Evolutionary conservation across 2,329 filamentous ascomycete species (phyloP).

Genomic region (Penicillium sp.): DNA sequence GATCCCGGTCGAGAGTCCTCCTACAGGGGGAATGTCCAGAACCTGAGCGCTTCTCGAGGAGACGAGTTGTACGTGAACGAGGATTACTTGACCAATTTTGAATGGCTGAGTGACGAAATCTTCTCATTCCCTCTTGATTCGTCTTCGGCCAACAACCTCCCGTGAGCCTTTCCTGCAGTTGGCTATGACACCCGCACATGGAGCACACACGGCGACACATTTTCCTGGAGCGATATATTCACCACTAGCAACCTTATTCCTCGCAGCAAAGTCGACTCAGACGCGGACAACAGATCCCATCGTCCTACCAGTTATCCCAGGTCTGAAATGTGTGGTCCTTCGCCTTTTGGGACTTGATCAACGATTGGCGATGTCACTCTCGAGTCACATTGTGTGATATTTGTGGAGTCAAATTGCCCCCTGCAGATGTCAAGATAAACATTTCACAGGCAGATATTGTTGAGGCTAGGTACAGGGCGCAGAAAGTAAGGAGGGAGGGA

Average conservation of each 20-base stretch:
- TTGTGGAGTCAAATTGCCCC: background rate
- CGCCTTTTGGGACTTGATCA: background rate
- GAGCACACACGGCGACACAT: too few relatives aligned
- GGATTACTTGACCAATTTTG: conserved; percentile 39
- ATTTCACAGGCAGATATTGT: background rate
- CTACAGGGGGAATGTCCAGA: background rate
- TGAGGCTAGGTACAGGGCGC: too few relatives aligned
- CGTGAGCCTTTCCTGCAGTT: conserved; percentile 3
- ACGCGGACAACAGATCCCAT: too few relatives aligned
- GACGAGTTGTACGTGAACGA: conserved; percentile 33
- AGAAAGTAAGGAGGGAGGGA: too few relatives aligned
- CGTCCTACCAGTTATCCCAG: background rate
- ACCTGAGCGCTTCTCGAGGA: conserved; percentile 9
- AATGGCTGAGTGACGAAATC: conserved; percentile 38
- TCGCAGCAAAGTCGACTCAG: background rate
- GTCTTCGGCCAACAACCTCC: conserved; percentile 16
- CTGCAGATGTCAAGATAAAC: background rate
- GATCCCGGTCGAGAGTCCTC: conserved; percentile 8
- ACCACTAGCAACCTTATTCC: background rate
- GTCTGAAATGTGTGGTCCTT: background rate
- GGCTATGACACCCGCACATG: background rate
- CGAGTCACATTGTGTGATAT: background rate
- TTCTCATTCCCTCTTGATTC: conserved; percentile 26
- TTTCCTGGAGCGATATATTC: too few relatives aligned
- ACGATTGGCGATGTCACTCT: background rate